Evolutionary conservation across 202 grass and related monocot species (phyloP).

Genomic region (Musa balbisiana): DNA sequence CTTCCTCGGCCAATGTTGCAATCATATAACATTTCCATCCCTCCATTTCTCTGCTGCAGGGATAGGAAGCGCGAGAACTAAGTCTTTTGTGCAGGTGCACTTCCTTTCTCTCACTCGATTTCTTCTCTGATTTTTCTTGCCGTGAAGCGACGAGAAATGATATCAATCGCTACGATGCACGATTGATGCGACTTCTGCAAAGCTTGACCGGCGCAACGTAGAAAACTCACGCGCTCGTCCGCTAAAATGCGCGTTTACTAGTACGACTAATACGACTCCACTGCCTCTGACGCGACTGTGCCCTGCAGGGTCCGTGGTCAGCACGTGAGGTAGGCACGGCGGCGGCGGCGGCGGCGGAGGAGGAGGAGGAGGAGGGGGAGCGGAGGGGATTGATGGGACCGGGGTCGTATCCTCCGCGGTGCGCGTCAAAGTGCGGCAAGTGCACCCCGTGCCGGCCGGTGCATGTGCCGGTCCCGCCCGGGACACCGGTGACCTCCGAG

Average conservation of each 20-base stretch:
- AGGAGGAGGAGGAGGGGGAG: not conserved
- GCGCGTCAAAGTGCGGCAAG: slow-evolving; percentile 55
- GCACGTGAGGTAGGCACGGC: not conserved
- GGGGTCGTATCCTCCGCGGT: slow-evolving; percentile 73
- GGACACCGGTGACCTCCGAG: slow-evolving; percentile 51
- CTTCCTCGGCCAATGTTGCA: no score
- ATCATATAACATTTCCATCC: no score
- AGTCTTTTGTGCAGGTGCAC: no score
- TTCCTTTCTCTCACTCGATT: no score
- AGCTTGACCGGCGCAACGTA: not conserved
- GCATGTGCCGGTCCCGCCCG: slow-evolving; percentile 62
- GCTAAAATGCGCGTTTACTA: not conserved
- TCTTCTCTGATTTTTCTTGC: no score
- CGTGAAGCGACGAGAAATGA: no score
- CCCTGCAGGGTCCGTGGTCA: not conserved
- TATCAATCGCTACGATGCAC: no score
- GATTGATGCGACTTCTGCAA: no score
- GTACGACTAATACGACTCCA: no score
- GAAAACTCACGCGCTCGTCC: not conserved
- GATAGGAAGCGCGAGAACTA: not conserved
- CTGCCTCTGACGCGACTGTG: no score
- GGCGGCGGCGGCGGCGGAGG: not conserved
- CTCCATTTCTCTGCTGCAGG: not conserved
- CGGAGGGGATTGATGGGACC: slow-evolving; percentile 21
- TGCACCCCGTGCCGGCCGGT: slow-evolving; percentile 72